Evolutionary conservation across 2,329 filamentous ascomycete species (phyloP).

Genomic region (Beauveria sp.): DNA sequence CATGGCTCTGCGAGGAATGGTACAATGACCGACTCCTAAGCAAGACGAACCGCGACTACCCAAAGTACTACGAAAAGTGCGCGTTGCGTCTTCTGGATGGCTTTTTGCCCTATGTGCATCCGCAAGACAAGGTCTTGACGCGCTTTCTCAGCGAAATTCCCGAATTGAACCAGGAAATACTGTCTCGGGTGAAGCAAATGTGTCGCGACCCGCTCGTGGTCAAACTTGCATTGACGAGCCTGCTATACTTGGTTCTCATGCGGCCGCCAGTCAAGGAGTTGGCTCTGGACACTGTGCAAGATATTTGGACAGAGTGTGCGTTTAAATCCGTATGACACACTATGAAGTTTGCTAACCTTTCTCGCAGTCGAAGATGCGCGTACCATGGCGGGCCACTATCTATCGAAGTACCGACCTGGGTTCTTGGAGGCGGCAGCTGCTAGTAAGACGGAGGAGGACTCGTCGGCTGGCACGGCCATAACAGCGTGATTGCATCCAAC

Average conservation of each 20-base stretch:
- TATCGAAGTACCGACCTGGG: constrained; percentile 52
- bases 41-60: constrained; percentile 37
- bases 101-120: constrained; percentile 84
- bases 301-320: constrained; percentile 61
- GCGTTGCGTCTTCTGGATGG: constrained; percentile 76
- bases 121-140: constrained; percentile 81
- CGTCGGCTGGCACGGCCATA: constrained; percentile 22
- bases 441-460: constrained; percentile 3
- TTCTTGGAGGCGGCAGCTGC: constrained; percentile 32
- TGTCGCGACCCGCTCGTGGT: constrained; percentile 61
- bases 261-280: constrained; percentile 56
- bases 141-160: constrained; percentile 90
- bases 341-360: background rate
- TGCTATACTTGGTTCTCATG: constrained; percentile 62
- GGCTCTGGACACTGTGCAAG: constrained; percentile 57
- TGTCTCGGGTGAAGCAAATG: constrained; percentile 62
- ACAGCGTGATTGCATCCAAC: constrained; percentile 17
- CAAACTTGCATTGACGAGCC: constrained; percentile 54
- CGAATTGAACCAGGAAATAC: constrained; percentile 61
- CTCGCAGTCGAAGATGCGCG: constrained; percentile 52
- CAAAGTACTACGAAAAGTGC: constrained; percentile 71
- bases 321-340: constrained; percentile 14
- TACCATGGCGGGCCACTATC: constrained; percentile 54
- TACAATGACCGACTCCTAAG: constrained; percentile 67
- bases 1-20: constrained; percentile 97